Evolutionary conservation across 768 basidiomycete species (phyloP), one percentile per base, ranked within the genome.

Genomic region (Ramaria sp.): DNA sequence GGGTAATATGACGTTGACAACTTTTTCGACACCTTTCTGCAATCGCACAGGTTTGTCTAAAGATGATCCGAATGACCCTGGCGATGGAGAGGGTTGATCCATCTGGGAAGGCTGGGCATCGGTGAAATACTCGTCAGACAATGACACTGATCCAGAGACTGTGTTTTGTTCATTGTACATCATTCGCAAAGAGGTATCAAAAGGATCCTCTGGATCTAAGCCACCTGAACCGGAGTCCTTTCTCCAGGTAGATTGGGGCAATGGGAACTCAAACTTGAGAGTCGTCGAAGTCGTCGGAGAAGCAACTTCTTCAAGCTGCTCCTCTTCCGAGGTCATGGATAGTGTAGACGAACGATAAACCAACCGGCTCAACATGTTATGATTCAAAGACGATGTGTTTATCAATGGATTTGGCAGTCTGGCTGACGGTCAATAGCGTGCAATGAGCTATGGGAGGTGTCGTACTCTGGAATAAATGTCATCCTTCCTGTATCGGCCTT

Each of bases 391-490:
- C 2, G 64, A 52, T 3, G 63, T 60, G 39, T 66, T 63, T 36
- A 70, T 63, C 38, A 73, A 56, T 8, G 66, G 30, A 10, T 67
- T 52, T 16, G 77, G 76, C 28, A 72, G 56, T 60, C 78, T 79
- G 58, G 5, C 42, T 36, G 48, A 44, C 16, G 7, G 49, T 57
- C 28, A 20, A 34, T 44, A 32, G 51, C 20, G 28, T 25, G 13
- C 39, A 41, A n/a, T 37, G 56, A 44, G 57, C 34, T 63, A 59
- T 36, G 34, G 25, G 54, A 48, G 62, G 62, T 8, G 59, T 22
- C 52, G 43, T 50, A 82, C 82, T 75, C 78, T 34, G 78, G 72
- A 47, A 78, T 69, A 59, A 82, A 83, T n/a, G 70, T 57, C 50
- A 68, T 56, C 47, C 66, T 65, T 12, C 62, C 57, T 39, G 62